Evolutionary conservation across 257 asterid species (phyloP).

Genomic region (Solanum etuberosum): DNA sequence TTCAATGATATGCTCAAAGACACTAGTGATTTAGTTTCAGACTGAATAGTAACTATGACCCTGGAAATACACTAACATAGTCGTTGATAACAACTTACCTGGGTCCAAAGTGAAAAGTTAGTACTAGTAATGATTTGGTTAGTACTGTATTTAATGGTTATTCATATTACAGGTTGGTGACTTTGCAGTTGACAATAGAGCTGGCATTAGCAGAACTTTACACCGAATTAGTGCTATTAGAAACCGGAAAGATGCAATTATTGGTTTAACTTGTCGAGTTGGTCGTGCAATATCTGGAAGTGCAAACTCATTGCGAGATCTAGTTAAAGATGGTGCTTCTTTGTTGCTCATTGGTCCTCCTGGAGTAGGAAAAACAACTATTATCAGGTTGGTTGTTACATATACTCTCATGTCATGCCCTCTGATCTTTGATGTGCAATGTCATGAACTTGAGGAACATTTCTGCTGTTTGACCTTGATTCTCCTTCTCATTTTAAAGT

Average conservation of each 20-base stretch:
- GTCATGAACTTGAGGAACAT: neutral
- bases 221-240: constrained; percentile 90
- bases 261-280: constrained; percentile 93
- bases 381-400: constrained; percentile 54
- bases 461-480: neutral
- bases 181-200: constrained; percentile 90
- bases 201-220: constrained; percentile 91
- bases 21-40: neutral
- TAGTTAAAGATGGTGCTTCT: constrained; percentile 72
- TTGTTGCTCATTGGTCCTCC: constrained; percentile 91
- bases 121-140: neutral
- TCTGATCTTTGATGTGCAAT: neutral
- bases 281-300: constrained; percentile 92
- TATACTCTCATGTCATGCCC: neutral
- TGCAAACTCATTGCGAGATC: constrained; percentile 72
- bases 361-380: constrained; percentile 95
- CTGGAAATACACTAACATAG: neutral
- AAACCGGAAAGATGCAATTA: constrained; percentile 72
- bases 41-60: neutral
- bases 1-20: neutral
- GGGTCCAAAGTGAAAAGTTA: neutral
- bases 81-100: neutral
- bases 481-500: neutral
- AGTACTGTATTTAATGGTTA: constrained; percentile 1
- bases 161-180: constrained; percentile 65